Percentiles rank a stretch among this genome's conserved stretches.
Conservation (phyloP, 2,329 filamentous ascomycete genomes). For the Pseudovirgaria hyperparasitica region DNA sequence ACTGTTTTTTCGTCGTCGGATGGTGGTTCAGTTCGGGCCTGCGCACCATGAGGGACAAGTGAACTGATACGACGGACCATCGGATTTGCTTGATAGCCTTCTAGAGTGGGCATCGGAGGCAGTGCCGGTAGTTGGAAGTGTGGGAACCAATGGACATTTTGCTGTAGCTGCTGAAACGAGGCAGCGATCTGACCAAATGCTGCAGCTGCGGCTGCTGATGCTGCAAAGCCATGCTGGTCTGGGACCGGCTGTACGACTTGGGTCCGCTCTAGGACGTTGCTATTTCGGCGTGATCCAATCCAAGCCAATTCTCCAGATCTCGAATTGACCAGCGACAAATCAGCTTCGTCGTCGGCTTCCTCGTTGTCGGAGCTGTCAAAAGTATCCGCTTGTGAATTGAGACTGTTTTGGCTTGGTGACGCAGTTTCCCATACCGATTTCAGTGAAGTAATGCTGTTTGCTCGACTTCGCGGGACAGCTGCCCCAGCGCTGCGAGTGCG, state of each 20-base stretch:
- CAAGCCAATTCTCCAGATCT: too few relatives aligned
- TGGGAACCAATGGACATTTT: slow-evolving; percentile 54
- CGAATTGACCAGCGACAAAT: too few relatives aligned
- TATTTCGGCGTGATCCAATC: too few relatives aligned
- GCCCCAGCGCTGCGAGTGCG: slow-evolving; percentile 52
- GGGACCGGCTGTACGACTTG: too few relatives aligned
- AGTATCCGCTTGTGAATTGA: too few relatives aligned
- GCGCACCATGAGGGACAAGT: slow-evolving; percentile 53
- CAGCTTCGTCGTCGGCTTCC: too few relatives aligned
- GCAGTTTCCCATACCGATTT: slow-evolving; percentile 51
- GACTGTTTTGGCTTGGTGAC: slow-evolving; percentile 4
- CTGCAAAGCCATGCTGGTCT: too few relatives aligned
- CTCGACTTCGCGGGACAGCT: slow-evolving; percentile 46
- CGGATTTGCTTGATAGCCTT: slow-evolving; percentile 58
- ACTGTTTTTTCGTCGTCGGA: slow-evolving; percentile 32
- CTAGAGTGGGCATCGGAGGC: slow-evolving; percentile 41
- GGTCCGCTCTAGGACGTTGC: too few relatives aligned
- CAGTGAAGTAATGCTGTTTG: slow-evolving; percentile 54
- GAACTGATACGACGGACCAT: slow-evolving; percentile 62
- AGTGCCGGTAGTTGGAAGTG: slow-evolving; percentile 32
- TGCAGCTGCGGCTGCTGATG: too few relatives aligned
- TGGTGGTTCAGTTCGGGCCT: slow-evolving; percentile 19
- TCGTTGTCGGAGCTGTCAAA: too few relatives aligned
- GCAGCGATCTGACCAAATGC: slow-evolving; percentile 51
- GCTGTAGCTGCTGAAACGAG: slow-evolving; percentile 66